These are phyloP conservation scores for Boletus fagicola DNA, from an alignment of 768 basidiomycete species.

Conservation along the genomic window DNA sequence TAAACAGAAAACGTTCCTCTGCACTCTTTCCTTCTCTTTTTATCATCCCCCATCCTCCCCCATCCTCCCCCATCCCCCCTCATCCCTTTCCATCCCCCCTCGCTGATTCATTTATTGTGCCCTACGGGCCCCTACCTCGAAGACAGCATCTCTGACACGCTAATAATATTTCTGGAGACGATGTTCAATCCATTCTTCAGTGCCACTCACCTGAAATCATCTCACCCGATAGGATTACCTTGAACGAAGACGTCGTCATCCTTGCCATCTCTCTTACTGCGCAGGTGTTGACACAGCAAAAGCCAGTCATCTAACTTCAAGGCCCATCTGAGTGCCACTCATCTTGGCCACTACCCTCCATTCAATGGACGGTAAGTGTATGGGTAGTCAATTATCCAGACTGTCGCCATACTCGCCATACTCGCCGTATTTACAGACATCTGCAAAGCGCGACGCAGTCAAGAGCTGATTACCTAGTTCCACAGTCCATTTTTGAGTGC, in stretches of 20 bases:
- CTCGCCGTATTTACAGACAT: not conserved
- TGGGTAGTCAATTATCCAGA: not conserved
- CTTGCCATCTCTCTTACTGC: not conserved
- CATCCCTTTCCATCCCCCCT: not conserved
- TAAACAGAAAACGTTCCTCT: conserved; percentile 12
- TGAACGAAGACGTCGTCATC: not conserved
- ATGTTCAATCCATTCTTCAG: not conserved
- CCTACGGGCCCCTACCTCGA: too few species aligned
- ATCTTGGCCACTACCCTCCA: not conserved
- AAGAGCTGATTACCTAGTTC: not conserved
- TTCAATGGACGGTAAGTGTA: not conserved
- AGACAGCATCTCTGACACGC: not conserved
- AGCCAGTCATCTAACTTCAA: not conserved
- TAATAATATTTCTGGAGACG: not conserved
- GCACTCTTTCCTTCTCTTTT: not conserved
- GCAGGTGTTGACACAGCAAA: not conserved
- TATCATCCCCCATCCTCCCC: not conserved
- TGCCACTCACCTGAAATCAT: conserved; percentile 9
- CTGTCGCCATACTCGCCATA: too few species aligned
- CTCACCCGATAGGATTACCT: not conserved
- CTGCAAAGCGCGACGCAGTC: not conserved
- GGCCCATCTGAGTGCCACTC: not conserved
- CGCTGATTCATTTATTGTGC: not conserved
- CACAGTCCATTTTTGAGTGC: not conserved
- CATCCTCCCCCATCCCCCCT: not conserved